Conservation (phyloP, 2,329 filamentous ascomycete genomes). For the Sarocladiaceae sp. region DNA sequence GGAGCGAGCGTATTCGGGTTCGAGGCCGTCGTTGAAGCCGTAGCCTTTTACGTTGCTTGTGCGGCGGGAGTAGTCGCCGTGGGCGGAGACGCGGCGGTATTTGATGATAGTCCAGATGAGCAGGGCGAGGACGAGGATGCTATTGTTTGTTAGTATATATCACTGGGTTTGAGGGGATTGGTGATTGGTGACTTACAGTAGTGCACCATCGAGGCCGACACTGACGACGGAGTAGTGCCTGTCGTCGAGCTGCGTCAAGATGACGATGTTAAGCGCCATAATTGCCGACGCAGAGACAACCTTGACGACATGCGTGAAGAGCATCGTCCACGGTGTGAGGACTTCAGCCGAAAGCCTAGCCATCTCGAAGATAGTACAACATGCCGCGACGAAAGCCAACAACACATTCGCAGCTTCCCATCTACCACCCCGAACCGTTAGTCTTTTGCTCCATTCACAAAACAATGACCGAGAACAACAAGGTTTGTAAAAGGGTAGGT, state of each 20-base stretch:
- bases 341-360: constrained; percentile 42
- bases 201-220: constrained; percentile 35
- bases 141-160: constrained; percentile 15
- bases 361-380: constrained; percentile 44
- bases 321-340: constrained; percentile 50
- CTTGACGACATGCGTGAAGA: constrained; percentile 49
- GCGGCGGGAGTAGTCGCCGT: constrained; percentile 47
- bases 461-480: too few species aligned
- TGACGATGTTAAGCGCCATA: constrained; percentile 46
- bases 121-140: constrained; percentile 38
- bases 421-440: constrained; percentile 25
- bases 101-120: constrained; percentile 41
- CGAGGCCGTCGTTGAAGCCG: constrained; percentile 35
- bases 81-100: constrained; percentile 43
- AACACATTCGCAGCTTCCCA: constrained; percentile 51
- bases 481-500: too few species aligned
- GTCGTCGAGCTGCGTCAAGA: constrained; percentile 42
- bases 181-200: constrained; percentile 38
- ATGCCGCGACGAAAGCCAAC: constrained; percentile 41
- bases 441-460: background rate
- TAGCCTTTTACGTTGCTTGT: constrained; percentile 43
- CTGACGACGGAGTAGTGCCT: constrained; percentile 40
- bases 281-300: constrained; percentile 40
- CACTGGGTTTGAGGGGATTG: background rate
- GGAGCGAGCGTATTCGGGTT: constrained; percentile 22